Evolutionary conservation across 2,329 filamentous ascomycete species (phyloP).

Genomic region (Mycosphaerella sp.): DNA sequence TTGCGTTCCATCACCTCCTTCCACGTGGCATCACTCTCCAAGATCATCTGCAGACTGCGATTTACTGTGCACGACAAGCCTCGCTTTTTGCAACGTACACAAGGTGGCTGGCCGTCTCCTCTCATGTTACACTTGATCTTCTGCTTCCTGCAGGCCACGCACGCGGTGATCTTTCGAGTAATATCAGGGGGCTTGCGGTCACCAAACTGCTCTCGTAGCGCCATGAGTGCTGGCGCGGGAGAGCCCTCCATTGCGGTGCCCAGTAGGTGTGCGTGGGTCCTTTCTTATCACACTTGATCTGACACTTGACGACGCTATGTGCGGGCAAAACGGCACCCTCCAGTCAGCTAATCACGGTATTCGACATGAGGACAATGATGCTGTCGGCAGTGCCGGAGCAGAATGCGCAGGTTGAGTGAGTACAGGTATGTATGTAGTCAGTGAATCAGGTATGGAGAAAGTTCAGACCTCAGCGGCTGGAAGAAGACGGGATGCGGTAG

Average conservation of each 20-base stretch:
- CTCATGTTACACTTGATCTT: conserved; percentile 42
- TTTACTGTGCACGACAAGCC: conserved; percentile 39
- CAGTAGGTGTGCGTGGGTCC: neutral
- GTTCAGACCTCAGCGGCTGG: too few relatives aligned
- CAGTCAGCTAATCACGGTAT: neutral
- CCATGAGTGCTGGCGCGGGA: conserved; percentile 16
- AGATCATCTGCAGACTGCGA: conserved; percentile 38
- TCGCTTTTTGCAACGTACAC: conserved; percentile 38
- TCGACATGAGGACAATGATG: too few relatives aligned
- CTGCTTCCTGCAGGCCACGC: conserved; percentile 38
- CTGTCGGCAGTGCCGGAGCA: too few relatives aligned
- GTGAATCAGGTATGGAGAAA: too few relatives aligned
- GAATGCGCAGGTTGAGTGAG: too few relatives aligned
- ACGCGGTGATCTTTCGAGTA: conserved; percentile 33
- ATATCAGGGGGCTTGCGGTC: conserved; percentile 25
- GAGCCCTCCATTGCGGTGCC: conserved; percentile 6
- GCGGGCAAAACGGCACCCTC: neutral
- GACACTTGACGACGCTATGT: too few relatives aligned
- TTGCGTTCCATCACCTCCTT: conserved; percentile 37
- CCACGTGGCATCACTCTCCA: conserved; percentile 40
- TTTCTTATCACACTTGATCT: neutral
- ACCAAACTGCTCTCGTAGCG: conserved; percentile 21
- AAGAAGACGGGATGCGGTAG: too few relatives aligned
- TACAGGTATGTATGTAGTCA: too few relatives aligned
- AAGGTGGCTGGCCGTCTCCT: conserved; percentile 35